Evolutionary conservation across 1,284 basidiomycete species (phyloP), one percentile per base, ranked within the genome.

Genomic region (Fomitiporia mediterranea): DNA sequence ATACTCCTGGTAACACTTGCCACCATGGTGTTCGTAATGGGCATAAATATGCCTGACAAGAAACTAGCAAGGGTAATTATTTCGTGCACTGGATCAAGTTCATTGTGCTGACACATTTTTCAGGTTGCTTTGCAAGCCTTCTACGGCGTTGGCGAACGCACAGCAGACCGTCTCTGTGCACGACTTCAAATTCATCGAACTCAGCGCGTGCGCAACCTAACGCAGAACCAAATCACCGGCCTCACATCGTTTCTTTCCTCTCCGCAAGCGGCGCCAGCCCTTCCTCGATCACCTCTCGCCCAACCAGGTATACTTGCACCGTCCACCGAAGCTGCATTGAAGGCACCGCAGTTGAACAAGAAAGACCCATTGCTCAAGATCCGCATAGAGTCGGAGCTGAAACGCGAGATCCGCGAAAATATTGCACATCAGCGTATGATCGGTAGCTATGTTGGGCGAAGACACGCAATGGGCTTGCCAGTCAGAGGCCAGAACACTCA

Each of bases 401-500:
- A 78, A 65, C 78, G 89, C 60, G 81, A 89, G 66, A 76, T 93
- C 62, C 79, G 82, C 69, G 92, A 93, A 67, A 94, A 95, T 67
- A 93, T 96, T 69, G 84, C 83, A 7, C 94, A 94, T 70, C 87
- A 94, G 70, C 77, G 91, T 60, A 87, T 86, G 77, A 92, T 96
- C 70, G 93, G 94, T 48, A 91, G 84, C 64, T 93, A 94, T 68
- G 83, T 88, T 55, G 93, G 93, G 34, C 80, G 84, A 71, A 76
- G 93, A 67, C 93, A 96, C 67, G 91, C 91, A 1, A 89, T 91
- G 84, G 83, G 86, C 59, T 71, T 94, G 39, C 94, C 94, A 0
- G 93, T 96, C 57, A 79, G 93, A 66, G 93, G 93, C 52, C 93
- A 96, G 72, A 87, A 88, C 60, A 96, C 94, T 3, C 85, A 86